Evolutionary conservation across 805 yeast genomes (phyloP), one percentile per base, ranked within the genome.

Genomic region (Kurtzmaniella cleridarum): DNA sequence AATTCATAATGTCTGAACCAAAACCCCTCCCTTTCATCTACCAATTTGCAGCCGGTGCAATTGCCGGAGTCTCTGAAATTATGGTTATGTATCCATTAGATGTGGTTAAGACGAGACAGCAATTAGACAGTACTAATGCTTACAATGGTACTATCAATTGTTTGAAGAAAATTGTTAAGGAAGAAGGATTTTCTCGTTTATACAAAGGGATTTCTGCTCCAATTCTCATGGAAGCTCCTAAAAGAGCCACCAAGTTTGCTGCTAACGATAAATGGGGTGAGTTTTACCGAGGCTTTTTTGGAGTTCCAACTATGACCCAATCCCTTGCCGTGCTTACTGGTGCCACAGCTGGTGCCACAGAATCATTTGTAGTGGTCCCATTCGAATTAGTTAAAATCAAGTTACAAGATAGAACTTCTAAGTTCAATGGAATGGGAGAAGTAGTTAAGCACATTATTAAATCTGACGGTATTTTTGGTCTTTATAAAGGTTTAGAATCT

Each of bases 311-410:
- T 46, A 75, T 84, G 78, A 85, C 71, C 46, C 98, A 91, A 66
- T 79, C 84, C 7, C 69, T 93, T 56, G 88, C 97, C 2, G 70
- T 93, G 40, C 71, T 91, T 50, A 86, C 96, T 31, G 99, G 99
- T 68, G 97, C 98, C 28, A 84, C 95, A 42, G 98, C 99, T 6
- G 99, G 99, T 69, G 95, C 96, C 29, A 82, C 90, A 34, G 99
- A 93, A 63, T 79, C 96, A 2, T 88, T 90, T 59, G 96, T 93
- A 32, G 98, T 93, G 40, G 98, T 93, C 31, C 99, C 99, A 13
- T 93, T 93, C 59, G 99, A 93, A 66, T 75, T 93, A 58, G 86
- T 93, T 51, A 93, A 93, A 67, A 93, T 93, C 60, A 80, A 95
- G 67, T 73, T 93, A 53, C 99, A 93, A 67, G 98, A 93, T 68